Evolutionary conservation across 257 asterid species (phyloP).

Genomic region (Solanum dulcamara): DNA sequence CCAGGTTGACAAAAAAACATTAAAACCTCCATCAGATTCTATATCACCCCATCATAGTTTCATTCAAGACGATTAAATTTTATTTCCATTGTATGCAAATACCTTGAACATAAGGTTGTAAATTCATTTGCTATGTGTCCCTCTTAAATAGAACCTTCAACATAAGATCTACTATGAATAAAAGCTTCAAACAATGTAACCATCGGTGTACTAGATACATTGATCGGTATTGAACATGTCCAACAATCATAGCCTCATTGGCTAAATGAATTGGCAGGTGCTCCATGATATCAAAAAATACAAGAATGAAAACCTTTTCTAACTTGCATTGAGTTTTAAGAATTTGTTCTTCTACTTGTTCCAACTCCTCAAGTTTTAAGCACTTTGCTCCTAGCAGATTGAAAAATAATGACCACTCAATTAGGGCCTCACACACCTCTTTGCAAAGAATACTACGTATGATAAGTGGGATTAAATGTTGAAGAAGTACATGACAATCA

Average conservation of each 20-base stretch:
- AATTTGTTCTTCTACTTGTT: background rate
- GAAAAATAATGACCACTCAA: background rate
- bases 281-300: background rate
- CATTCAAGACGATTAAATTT: background rate
- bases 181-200: background rate
- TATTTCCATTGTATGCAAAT: background rate
- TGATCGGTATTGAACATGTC: background rate
- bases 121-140: background rate
- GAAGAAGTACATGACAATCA: background rate
- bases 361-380: background rate
- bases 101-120: background rate
- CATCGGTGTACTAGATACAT: background rate
- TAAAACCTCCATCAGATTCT: background rate
- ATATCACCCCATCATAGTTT: background rate
- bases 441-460: background rate
- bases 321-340: background rate
- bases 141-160: background rate
- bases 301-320: background rate
- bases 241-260: background rate
- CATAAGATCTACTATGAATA: background rate
- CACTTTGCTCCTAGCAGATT: background rate
- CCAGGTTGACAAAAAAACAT: background rate
- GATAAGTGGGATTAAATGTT: background rate
- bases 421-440: background rate
- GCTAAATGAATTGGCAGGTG: background rate